Evolutionary conservation across 2,329 filamentous ascomycete genomes (phyloP), one percentile per base, ranked within the genome.

Genomic region (Neofusicoccum umdonicola): DNA sequence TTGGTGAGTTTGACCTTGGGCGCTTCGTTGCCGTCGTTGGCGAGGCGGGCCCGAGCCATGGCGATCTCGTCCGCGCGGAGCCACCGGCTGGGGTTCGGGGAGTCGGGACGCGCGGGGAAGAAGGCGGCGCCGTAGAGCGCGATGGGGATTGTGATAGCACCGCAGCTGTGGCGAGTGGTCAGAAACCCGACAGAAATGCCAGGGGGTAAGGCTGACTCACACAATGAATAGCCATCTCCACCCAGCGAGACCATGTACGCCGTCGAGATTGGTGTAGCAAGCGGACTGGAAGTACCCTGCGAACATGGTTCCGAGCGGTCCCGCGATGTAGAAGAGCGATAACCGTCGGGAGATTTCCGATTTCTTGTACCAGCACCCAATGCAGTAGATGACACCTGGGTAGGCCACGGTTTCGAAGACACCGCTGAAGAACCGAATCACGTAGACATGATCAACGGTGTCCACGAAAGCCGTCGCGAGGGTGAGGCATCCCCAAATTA

Each of bases 101-200:
- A 57, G 19, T 57, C 54, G 6, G 54, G 54, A 15, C 54, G 54
- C 17, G 54, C 37, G 54, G 71, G 69, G 62, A 72, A 72, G 51
- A 70, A 67, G 51, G 70, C 66, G 67, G 68, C 68, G 62, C 67
- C 65, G 65, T 70, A 71, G 44, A 72, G 68, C 62, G 68, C 66
- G 63, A 67, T 69, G 15, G 71, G 67, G 62, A 72, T 72, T 61
- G 69, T 68, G 63, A 69, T 65, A 66, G 69, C 69, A 66, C 54
- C 54, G 22, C 54, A 57, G 22, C 54, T 57, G 54, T 6, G 15
- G 8, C 1, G 42, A 17, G 15, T 19, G 17, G 27, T 22, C 2
- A 63, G 48, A 5, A 37, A 27, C 8, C 12, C n/a, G 13, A 11
- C n/a, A 9, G 8, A 35, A 4, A 1, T 9, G 1, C 0, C 12